These are phyloP conservation scores for Osmanthus fragrans DNA, from an alignment of 257 asterid genomes.

Conservation along the genomic window DNA sequence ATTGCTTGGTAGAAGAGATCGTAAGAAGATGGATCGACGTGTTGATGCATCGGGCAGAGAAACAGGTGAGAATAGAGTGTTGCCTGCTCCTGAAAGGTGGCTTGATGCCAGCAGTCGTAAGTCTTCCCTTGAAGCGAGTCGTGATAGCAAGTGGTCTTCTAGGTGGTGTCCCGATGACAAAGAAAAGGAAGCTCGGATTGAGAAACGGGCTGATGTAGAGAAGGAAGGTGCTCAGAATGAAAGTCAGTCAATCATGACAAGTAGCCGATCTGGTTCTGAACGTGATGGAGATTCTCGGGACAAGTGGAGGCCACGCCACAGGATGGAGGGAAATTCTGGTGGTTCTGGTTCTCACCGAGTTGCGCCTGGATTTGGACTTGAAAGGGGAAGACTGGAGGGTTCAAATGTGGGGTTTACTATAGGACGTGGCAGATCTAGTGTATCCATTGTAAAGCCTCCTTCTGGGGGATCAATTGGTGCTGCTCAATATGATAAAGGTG, in stretches of 20 bases:
- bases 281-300: conserved; percentile 93
- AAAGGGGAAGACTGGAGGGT: conserved; percentile 74
- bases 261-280: conserved; percentile 60
- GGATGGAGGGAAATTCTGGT: conserved; percentile 76
- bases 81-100: conserved; percentile 75
- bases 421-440: conserved; percentile 86
- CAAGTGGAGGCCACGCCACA: conserved; percentile 99
- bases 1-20: conserved; percentile 89
- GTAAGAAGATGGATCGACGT: conserved; percentile 86
- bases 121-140: conserved; percentile 69
- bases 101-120: conserved; percentile 67
- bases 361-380: conserved; percentile 97
- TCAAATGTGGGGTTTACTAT: conserved; percentile 75
- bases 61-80: conserved; percentile 57
- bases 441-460: conserved; percentile 43
- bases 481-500: conserved; percentile 43
- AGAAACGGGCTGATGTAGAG: conserved; percentile 67
- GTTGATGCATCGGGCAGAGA: conserved; percentile 72
- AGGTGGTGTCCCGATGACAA: conserved; percentile 99
- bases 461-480: conserved; percentile 55
- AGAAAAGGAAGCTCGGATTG: conserved; percentile 77
- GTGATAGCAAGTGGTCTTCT: conserved; percentile 91
- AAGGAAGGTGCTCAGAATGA: conserved; percentile 75
- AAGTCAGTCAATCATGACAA: conserved; percentile 49
- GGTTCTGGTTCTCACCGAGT: conserved; percentile 70